Evolutionary conservation across 306 rosid species (phyloP).

Genomic region (Cicer bijugum): DNA sequence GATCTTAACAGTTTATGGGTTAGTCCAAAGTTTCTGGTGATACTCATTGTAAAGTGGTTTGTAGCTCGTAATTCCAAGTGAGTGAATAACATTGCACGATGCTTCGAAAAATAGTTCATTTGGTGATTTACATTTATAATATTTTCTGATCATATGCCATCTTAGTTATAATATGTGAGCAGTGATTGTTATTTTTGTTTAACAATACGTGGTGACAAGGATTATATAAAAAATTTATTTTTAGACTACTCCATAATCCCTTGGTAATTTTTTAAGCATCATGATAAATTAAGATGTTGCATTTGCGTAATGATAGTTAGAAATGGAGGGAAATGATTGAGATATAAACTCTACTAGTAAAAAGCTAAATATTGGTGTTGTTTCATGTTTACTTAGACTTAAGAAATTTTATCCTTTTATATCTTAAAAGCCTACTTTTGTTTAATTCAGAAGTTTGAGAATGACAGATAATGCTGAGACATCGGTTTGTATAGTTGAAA

Average conservation of each 20-base stretch:
- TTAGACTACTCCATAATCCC: not conserved
- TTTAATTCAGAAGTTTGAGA: slow-evolving; percentile 31
- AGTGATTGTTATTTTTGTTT: slow-evolving; percentile 4
- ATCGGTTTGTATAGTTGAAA: slow-evolving; percentile 21
- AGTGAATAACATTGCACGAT: not conserved
- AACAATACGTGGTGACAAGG: slow-evolving; percentile 32
- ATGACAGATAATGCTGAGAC: slow-evolving; percentile 1
- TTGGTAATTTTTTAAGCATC: not conserved
- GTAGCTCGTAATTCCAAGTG: slow-evolving; percentile 19
- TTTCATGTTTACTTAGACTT: not conserved
- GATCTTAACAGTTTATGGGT: slow-evolving; percentile 3
- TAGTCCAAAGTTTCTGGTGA: not conserved
- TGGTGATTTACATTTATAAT: not conserved
- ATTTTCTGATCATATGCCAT: slow-evolving; percentile 9
- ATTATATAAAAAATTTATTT: not conserved
- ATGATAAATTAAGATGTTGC: slow-evolving; percentile 3
- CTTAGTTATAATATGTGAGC: slow-evolving; percentile 19
- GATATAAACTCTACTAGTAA: not conserved
- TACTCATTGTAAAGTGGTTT: slow-evolving; percentile 8
- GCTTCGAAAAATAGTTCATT: slow-evolving; percentile 1
- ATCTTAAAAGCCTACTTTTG: slow-evolving; percentile 25
- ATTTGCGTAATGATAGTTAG: slow-evolving; percentile 1
- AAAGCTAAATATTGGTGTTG: not conserved
- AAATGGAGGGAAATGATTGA: slow-evolving; percentile 3
- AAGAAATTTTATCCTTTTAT: slow-evolving; percentile 18